phyloP scores from a whole-genome alignment of 148 eudicot genomes.

The Amaranthus hypochondriacus region DNA sequence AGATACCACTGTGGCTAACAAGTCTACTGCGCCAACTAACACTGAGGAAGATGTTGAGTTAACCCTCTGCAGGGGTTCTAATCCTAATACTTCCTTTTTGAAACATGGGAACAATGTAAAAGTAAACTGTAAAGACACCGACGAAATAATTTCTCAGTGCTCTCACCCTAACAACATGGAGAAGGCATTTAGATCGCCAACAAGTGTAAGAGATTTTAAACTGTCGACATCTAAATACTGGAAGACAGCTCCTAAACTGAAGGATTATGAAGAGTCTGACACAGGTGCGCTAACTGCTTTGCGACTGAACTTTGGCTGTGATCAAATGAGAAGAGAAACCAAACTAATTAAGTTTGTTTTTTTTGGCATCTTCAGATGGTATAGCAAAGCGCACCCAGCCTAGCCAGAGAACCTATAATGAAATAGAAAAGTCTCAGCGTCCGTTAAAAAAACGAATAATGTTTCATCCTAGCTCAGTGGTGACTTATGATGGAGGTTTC shows the following conservation, averaged over 20 bases:
- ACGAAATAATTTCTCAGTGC: slow-evolving; percentile 62
- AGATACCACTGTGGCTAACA: slow-evolving; percentile 36
- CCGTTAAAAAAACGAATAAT: slow-evolving; percentile 79
- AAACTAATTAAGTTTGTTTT: background rate
- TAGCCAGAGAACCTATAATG: slow-evolving; percentile 46
- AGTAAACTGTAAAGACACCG: slow-evolving; percentile 79
- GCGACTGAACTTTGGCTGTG: slow-evolving; percentile 10
- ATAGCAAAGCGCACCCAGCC: slow-evolving; percentile 38
- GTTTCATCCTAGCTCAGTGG: slow-evolving; percentile 39
- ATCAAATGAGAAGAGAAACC: background rate
- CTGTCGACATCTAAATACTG: slow-evolving; percentile 67
- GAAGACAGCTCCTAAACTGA: slow-evolving; percentile 72
- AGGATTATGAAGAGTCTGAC: slow-evolving; percentile 48
- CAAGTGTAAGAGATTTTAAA: slow-evolving; percentile 48
- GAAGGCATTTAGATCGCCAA: slow-evolving; percentile 50
- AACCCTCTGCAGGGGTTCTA: slow-evolving; percentile 46
- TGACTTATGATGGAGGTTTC: slow-evolving; percentile 55
- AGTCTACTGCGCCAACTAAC: slow-evolving; percentile 31
- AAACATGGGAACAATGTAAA: slow-evolving; percentile 63
- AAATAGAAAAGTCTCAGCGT: slow-evolving; percentile 50
- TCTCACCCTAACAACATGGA: slow-evolving; percentile 45
- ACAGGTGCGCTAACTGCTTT: slow-evolving; percentile 40
- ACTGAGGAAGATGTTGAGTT: slow-evolving; percentile 55
- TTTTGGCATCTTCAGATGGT: slow-evolving; percentile 38
- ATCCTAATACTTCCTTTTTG: slow-evolving; percentile 46